Evolutionary conservation across 2,329 filamentous ascomycete species (phyloP), one percentile per base, ranked within the genome.

Genomic region (Xylariaceae sp.): DNA sequence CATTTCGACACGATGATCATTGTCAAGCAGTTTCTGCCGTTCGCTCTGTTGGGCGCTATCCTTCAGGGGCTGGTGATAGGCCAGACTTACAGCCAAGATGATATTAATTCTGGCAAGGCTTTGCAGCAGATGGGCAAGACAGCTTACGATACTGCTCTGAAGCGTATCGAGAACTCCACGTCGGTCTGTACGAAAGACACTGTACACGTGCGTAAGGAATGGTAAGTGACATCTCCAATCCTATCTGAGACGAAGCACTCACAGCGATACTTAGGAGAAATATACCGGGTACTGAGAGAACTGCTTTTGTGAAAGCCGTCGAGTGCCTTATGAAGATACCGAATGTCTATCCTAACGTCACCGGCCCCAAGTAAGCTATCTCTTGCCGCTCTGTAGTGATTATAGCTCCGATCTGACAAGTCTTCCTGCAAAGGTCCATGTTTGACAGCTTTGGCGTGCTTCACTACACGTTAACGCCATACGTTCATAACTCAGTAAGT

Each of bases 361-460:
- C 64, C 3, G 67, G 67, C 2, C 61, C 63, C 1, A 66, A 60
- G 64, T 65, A 57, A 58, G 52, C 24, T 4, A 10, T 13, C 1
- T 15, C 16, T n/a, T 13, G 4, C 16, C 4, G 3, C 26, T 11
- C 20, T 24, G 4, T 15, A 1, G 20, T 23, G 4, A 5, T n/a
- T 11, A n/a, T n/a, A n/a, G n/a, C n/a, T n/a, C n/a, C 13, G 5
- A 16, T 24, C 52, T 55, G 15, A 59, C 20, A 4, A 36, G 10
- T n/a, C 10, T 7, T 6, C 41, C 10, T 20, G 2, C 2, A n/a
- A 45, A 67, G 64, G 43, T 58, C 66, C 1, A 51, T 66, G 59
- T 69, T 67, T 32, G 67, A 69, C 20, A 68, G 66, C 50, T 69
- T 69, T 29, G 66, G 62, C 6, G 62, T 69, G 5, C 50, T 69